Base-by-base conservation (phyloP, 2,329 filamentous ascomycete genomes). In the Coniochaeta sp. region DNA sequence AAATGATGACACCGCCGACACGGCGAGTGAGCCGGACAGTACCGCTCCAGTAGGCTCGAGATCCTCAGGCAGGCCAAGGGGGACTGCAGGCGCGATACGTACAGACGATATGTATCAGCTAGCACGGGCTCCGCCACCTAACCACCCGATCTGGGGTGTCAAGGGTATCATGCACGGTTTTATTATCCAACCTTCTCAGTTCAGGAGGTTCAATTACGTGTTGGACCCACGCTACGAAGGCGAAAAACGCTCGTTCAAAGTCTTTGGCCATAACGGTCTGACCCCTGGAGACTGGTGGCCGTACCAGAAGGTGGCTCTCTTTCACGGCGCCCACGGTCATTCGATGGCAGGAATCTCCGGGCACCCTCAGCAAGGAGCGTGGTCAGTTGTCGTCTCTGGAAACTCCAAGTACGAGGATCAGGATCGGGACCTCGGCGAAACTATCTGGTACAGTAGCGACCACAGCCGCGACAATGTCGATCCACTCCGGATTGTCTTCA, bases 241-340 rank as follows among this genome's bases (percentile, higher is more conserved):
- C 50, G 14, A 59, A 9, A 62, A 66, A 44, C 62, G 58, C 1
- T 12, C 55, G 1, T 63, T 65, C 9, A 60, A 65, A 4, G 60
- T 67, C 0, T 62, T 64, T 47, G 66, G 70, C 16, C 62, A 75
- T 62, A 78, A 77, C 63, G 68, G 68, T 4, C 65, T 75, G 2
- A 14, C 2, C 0, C 65, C 72, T 3, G 75, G 76, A 9, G 65
- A 79, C 32, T 86, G 83, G 83, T 86, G 77, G 75, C 81, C 83
- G 0, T 73, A 74, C 0, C 82, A 83, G 62, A 70, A 81, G 0
- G 77, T 74, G 10, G 75, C 80, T 0, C 67, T 84, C 0, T 77
- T 80, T 14, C 76, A 81, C 59, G 82, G 83, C 3, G 82, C 79
- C 0, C 84, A 86, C 63, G 83, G 81, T 2, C 62, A 69, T 0